Conservation (phyloP, 257 asterid genomes). For the Solanum dulcamara region DNA sequence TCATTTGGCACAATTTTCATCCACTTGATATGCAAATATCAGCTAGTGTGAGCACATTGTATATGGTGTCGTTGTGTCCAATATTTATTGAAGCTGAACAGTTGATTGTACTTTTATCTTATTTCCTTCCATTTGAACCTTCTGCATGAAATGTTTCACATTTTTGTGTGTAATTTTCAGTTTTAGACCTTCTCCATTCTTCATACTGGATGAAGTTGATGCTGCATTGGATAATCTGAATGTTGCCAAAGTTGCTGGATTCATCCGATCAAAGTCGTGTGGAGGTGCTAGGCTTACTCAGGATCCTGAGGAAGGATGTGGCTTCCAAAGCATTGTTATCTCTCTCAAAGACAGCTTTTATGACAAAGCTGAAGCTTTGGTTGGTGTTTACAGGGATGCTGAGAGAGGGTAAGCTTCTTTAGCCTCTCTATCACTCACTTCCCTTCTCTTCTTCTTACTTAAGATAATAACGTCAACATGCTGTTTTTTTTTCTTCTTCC, state of each 20-base stretch:
- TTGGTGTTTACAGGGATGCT: conserved; percentile 90
- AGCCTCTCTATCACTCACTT: neutral
- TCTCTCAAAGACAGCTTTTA: conserved; percentile 92
- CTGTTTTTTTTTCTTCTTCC: neutral
- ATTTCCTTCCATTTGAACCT: neutral
- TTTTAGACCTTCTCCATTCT: conserved; percentile 94
- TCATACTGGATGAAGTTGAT: conserved; percentile 96
- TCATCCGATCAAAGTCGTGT: conserved; percentile 83
- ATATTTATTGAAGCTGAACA: neutral
- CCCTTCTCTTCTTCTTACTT: neutral
- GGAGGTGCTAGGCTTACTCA: conserved; percentile 44
- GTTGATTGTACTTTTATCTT: neutral
- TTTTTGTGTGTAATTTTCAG: conserved; percentile 30
- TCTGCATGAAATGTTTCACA: neutral
- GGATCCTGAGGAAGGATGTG: conserved; percentile 50
- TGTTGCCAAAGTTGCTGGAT: conserved; percentile 97
- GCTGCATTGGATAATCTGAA: conserved; percentile 93
- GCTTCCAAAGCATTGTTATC: conserved; percentile 94
- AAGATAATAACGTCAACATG: neutral
- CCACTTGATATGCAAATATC: neutral
- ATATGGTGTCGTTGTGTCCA: neutral
- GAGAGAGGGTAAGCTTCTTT: conserved; percentile 51
- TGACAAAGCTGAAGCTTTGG: conserved; percentile 96
- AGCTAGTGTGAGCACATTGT: neutral
- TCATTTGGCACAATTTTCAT: neutral